A percentile compares a stretch with the other conserved stretches of the same genome.
Evolutionary conservation across 768 basidiomycete species (phyloP).

Genomic region (Scleroderma citrinum): DNA sequence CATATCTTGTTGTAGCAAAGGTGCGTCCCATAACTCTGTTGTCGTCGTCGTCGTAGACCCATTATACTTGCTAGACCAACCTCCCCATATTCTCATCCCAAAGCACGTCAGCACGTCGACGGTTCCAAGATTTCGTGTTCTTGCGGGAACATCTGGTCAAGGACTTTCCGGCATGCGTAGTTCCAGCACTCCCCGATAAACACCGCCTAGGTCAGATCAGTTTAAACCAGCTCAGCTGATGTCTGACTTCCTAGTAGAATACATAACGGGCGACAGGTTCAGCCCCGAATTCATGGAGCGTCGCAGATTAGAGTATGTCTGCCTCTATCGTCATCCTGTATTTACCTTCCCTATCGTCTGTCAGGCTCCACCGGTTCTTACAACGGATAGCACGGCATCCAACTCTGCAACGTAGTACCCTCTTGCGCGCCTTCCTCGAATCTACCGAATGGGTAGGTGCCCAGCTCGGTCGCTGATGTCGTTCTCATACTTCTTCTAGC

Average conservation of each 20-base stretch:
- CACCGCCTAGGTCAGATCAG: conserved; percentile 83
- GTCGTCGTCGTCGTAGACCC: conserved; percentile 3
- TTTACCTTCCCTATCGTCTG: conserved; percentile 1
- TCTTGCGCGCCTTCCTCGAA: conserved; percentile 92
- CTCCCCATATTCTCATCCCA: conserved; percentile 76
- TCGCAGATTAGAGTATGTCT: conserved; percentile 68
- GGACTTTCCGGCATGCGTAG: conserved; percentile 97
- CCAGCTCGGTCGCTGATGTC: not conserved
- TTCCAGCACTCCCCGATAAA: conserved; percentile 94
- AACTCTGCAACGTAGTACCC: conserved; percentile 83
- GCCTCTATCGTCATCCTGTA: conserved; percentile 21
- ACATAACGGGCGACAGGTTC: conserved; percentile 96
- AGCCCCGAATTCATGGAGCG: conserved; percentile 97
- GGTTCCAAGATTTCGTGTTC: conserved; percentile 97
- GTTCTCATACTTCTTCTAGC: conserved; percentile 40
- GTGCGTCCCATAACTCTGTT: conserved; percentile 36
- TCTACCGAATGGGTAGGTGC: conserved; percentile 93
- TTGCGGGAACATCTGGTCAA: conserved; percentile 80
- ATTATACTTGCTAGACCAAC: conserved; percentile 61
- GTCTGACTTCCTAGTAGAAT: conserved; percentile 54
- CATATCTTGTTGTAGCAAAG: conserved; percentile 86
- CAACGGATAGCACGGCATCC: conserved; percentile 91
- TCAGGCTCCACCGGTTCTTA: conserved; percentile 89
- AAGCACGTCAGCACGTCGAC: conserved; percentile 72
- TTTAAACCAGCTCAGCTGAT: not conserved